phyloP scores from a whole-genome alignment of 164 flowering plant species.

The Protea cynaroides region DNA sequence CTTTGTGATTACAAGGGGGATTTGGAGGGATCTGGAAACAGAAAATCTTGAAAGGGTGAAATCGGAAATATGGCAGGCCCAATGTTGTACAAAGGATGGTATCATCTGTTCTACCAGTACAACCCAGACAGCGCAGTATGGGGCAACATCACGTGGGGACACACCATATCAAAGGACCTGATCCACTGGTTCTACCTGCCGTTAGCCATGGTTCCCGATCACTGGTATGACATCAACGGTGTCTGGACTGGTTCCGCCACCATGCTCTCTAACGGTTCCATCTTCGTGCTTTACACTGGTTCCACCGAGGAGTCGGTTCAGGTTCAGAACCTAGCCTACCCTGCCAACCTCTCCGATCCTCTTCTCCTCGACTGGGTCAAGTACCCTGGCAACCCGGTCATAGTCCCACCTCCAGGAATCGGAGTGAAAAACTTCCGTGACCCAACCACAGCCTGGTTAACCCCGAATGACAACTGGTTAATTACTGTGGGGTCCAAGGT shows the following conservation, averaged over 20 bases:
- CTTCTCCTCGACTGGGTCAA: conserved; percentile 77
- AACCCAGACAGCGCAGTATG: conserved; percentile 74
- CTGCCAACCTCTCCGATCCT: conserved; percentile 63
- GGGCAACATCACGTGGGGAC: conserved; percentile 94
- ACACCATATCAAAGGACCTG: conserved; percentile 73
- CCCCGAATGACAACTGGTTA: conserved; percentile 53
- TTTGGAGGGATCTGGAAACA: no score
- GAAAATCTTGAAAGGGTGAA: no score
- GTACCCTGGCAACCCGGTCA: conserved; percentile 61
- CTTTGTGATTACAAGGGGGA: no score
- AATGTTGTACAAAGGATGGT: conserved; percentile 77
- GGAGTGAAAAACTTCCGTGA: conserved; percentile 59
- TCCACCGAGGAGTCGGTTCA: conserved; percentile 54
- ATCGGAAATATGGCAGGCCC: conserved; percentile 48
- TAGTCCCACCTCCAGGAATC: conserved; percentile 65
- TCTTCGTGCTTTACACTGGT: conserved; percentile 85
- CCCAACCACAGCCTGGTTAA: conserved; percentile 76
- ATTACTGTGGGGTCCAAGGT: conserved; percentile 60
- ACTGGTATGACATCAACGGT: conserved; percentile 75
- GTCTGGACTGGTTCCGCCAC: conserved; percentile 98
- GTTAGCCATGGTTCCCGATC: conserved; percentile 63
- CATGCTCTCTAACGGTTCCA: conserved; percentile 50
- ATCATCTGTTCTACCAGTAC: conserved; percentile 88
- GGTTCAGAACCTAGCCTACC: conserved; percentile 71
- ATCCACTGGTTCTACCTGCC: conserved; percentile 83